Evolutionary conservation across 2,329 filamentous ascomycete species (phyloP).

Genomic region (Nemania sp.): DNA sequence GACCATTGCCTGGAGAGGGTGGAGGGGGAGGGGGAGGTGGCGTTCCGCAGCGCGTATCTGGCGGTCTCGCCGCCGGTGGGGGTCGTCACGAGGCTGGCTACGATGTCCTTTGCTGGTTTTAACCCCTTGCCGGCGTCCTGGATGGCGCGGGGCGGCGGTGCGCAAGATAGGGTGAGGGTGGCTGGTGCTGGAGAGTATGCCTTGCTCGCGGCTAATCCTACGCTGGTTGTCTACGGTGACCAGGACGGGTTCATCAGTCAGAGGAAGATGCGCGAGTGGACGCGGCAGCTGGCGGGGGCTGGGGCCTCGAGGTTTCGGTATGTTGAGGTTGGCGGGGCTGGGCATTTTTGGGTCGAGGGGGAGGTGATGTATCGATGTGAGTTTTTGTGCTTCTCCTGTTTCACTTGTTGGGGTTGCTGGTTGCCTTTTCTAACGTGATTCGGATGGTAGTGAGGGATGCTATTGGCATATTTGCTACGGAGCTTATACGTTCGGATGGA

Average conservation of each 20-base stretch:
- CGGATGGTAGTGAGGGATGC: conserved; percentile 34
- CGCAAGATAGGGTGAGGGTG: conserved; percentile 31
- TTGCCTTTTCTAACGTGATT: not conserved
- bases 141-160: conserved; percentile 39
- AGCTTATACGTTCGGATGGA: not conserved
- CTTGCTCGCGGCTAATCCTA: conserved; percentile 69
- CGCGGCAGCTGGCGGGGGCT: conserved; percentile 60
- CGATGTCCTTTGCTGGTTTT: conserved; percentile 68
- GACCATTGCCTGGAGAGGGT: conserved; percentile 49
- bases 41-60: conserved; percentile 66
- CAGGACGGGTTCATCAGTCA: conserved; percentile 78
- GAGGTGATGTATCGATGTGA: conserved; percentile 57
- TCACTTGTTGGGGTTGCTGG: not conserved
- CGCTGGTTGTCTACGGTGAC: conserved; percentile 80
- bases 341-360: conserved; percentile 73
- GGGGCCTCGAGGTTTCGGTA: conserved; percentile 60
- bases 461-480: conserved; percentile 29
- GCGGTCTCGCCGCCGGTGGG: conserved; percentile 76
- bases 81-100: conserved; percentile 70
- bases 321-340: conserved; percentile 64
- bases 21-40: conserved; percentile 51
- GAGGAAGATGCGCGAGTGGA: conserved; percentile 76
- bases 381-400: conserved; percentile 39
- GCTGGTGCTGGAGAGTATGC: conserved; percentile 59
- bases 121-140: conserved; percentile 45